These are phyloP conservation scores for Clonostachys sp. DNA, from an alignment of 2,329 filamentous ascomycete species.

Conservation along the genomic window DNA sequence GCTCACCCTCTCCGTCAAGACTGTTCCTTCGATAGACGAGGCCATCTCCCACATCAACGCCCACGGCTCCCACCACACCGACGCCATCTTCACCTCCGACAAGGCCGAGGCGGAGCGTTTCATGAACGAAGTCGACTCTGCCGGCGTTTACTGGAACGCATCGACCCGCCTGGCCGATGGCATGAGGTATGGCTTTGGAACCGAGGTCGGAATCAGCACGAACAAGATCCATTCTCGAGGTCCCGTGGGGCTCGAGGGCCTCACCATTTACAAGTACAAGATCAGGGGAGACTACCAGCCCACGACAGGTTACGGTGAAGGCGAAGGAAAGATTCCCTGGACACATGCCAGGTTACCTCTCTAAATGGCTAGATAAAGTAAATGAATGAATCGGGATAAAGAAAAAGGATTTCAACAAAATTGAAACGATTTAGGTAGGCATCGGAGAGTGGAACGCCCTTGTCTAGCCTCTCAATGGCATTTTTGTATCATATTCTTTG, in stretches of 20 bases:
- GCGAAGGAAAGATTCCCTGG: constrained; percentile 52
- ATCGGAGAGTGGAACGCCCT: no score
- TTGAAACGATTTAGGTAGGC: no score
- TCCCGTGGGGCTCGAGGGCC: constrained; percentile 86
- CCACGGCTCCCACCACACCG: constrained; percentile 91
- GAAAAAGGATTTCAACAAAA: no score
- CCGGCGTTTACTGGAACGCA: constrained; percentile 95
- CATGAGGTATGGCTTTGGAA: constrained; percentile 96
- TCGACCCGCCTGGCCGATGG: constrained; percentile 93
- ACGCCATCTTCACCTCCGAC: constrained; percentile 76
- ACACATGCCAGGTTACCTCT: constrained; percentile 52
- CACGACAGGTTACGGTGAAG: constrained; percentile 70
- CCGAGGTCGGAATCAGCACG: constrained; percentile 96
- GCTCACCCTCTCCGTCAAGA: constrained; percentile 78
- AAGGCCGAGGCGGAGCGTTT: constrained; percentile 70
- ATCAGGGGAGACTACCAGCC: constrained; percentile 78
- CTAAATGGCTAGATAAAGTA: constrained; percentile 12
- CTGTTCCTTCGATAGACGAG: constrained; percentile 61
- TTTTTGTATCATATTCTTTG: no score
- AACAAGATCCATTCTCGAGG: constrained; percentile 97
- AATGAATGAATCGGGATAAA: neutral
- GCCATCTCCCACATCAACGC: constrained; percentile 87
- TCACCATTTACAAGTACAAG: constrained; percentile 98
- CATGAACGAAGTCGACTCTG: constrained; percentile 80
- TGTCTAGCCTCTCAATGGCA: no score